Evolutionary conservation across 2,329 filamentous ascomycete species (phyloP), one percentile per base, ranked within the genome.

Genomic region (Aspergillus brunneoviolaceus): DNA sequence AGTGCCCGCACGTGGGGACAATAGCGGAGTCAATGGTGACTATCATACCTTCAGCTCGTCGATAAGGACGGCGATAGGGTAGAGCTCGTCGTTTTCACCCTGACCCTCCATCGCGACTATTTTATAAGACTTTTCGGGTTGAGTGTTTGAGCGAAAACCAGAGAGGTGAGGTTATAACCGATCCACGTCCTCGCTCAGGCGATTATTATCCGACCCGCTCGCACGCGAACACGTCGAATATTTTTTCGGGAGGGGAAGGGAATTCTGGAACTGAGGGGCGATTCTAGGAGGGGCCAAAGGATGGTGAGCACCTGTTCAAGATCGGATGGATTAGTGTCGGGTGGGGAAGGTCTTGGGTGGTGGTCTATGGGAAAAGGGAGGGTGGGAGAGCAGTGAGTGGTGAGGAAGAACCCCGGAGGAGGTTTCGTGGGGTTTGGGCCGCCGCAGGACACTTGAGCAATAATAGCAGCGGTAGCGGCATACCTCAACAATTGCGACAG

Each of bases 31-130:
- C 45, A 49, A 62, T 49, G 51, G 51, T 45, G 42, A 59, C 35
- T 50, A 60, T 52, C 79, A 72, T 86, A 96, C 93, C 91, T 97
- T 99, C 75, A 99, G 86, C 87, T 99, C 95, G 80, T 99, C 95
- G 81, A 99, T 99, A 80, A 99, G 89, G 70, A 99, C 95, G 76
- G 96, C 95, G 84, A 99, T 99, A 78, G 95, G 95, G 81, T 98
- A 99, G 74, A 99, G 92, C 88, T 98, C 96, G 82, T 99, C 95
- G 79, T 89, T 96, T 83, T 94, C 88, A 81, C 89, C 91, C 79
- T 89, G 85, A 81, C 89, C 89, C 82, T 97, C 92, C 94, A 98
- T 98, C 79, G 79, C 85, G 85, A 80, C 77, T 73, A 72, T 63
- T 59, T 59, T 67, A 53, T 63, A 62, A 66, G 47, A 53, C 19